These are phyloP conservation scores for Kluyveromyces aestuarii DNA, from an alignment of 805 yeast genomes.

Conservation along the genomic window DNA sequence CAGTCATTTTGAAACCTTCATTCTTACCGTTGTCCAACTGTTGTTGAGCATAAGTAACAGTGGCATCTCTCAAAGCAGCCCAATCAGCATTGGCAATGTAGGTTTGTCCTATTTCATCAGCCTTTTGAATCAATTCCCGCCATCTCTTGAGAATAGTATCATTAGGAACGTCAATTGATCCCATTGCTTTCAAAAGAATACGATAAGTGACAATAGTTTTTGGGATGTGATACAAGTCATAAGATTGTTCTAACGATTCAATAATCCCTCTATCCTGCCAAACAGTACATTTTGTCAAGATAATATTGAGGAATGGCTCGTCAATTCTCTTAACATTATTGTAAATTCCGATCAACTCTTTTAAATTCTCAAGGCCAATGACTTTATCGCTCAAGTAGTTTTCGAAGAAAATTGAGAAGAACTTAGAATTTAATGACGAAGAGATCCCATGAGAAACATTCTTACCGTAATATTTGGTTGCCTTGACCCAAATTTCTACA, in stretches of 20 bases:
- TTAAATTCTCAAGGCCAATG: slow-evolving; percentile 49
- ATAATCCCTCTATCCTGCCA: slow-evolving; percentile 65
- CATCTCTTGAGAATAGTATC: slow-evolving; percentile 48
- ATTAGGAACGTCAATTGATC: slow-evolving; percentile 45
- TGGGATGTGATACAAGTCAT: slow-evolving; percentile 44
- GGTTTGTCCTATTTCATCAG: slow-evolving; percentile 42
- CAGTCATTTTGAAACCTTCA: slow-evolving; percentile 9
- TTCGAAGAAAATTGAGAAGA: slow-evolving; percentile 59
- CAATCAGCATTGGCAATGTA: slow-evolving; percentile 78
- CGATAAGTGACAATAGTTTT: slow-evolving; percentile 65
- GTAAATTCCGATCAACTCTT: slow-evolving; percentile 47
- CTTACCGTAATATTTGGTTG: slow-evolving; percentile 49
- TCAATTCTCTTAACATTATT: slow-evolving; percentile 52
- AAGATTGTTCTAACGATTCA: slow-evolving; percentile 53
- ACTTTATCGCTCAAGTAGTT: slow-evolving; percentile 39
- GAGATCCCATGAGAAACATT: slow-evolving; percentile 60
- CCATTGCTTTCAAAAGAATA: slow-evolving; percentile 63
- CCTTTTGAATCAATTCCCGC: slow-evolving; percentile 43
- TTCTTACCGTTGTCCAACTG: slow-evolving; percentile 9
- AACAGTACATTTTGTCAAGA: slow-evolving; percentile 52
- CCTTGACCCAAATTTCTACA: slow-evolving; percentile 52
- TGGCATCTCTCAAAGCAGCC: slow-evolving; percentile 76
- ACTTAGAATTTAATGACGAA: slow-evolving; percentile 59
- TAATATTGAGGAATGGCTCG: slow-evolving; percentile 74
- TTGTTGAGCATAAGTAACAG: slow-evolving; percentile 33